Evolutionary conservation across 257 asterid genomes (phyloP).

Genomic region (Hygrophila difformis): DNA sequence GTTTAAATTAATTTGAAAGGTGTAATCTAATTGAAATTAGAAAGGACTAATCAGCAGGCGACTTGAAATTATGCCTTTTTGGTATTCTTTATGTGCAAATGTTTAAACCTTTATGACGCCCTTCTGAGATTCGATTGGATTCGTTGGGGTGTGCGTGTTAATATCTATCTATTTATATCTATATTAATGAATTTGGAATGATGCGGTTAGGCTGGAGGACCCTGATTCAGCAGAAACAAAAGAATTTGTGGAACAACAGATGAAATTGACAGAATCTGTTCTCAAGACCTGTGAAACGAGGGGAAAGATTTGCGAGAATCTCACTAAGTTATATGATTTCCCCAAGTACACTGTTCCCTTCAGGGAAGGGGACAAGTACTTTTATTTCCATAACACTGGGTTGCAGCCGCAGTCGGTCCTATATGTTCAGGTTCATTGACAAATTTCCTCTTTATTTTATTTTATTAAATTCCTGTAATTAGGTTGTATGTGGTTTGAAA

Average conservation of each 20-base stretch:
- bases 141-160: too few relatives aligned
- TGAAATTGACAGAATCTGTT: conserved; percentile 59
- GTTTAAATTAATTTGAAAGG: too few relatives aligned
- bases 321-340: conserved; percentile 59
- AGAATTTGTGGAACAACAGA: conserved; percentile 73
- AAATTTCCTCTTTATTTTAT: neutral
- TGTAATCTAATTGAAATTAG: too few relatives aligned
- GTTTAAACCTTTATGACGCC: too few relatives aligned
- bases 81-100: too few relatives aligned
- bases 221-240: conserved; percentile 88
- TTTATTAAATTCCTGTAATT: neutral
- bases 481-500: conserved; percentile 2
- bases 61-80: too few relatives aligned
- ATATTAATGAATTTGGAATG: conserved; percentile 6
- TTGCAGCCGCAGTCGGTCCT: conserved; percentile 89
- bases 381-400: conserved; percentile 82
- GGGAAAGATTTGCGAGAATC: conserved; percentile 58
- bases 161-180: too few relatives aligned
- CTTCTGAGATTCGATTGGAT: too few relatives aligned
- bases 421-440: conserved; percentile 57
- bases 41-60: too few relatives aligned
- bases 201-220: conserved; percentile 78
- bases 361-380: conserved; percentile 74
- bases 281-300: conserved; percentile 62
- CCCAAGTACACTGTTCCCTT: conserved; percentile 83